phyloP scores from a whole-genome alignment of 495 filamentous ascomycete genomes.

The Acidiella bohemica region DNA sequence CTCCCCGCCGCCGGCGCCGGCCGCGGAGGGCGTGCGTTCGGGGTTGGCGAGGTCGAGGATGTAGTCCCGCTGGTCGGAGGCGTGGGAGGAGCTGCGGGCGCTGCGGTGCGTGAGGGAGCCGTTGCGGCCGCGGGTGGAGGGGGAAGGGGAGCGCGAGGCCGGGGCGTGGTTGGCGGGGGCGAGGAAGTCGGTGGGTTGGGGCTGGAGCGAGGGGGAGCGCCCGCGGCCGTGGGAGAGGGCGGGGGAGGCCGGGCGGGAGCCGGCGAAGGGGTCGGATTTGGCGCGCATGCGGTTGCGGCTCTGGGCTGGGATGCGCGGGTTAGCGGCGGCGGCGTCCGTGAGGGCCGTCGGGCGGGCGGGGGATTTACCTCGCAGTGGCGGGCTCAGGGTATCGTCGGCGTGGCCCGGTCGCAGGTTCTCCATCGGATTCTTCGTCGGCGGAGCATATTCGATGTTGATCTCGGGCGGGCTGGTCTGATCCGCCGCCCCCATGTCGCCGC shows the following conservation, averaged over 20 bases:
- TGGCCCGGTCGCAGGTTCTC: constrained; percentile 55
- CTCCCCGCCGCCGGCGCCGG: constrained; percentile 16
- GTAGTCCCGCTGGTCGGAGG: constrained; percentile 81
- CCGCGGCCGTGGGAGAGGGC: constrained; percentile 17
- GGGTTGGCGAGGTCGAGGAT: constrained; percentile 86
- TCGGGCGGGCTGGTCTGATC: constrained; percentile 71
- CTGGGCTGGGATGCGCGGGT: constrained; percentile 11
- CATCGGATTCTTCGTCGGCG: constrained; percentile 51
- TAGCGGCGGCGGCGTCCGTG: too few species aligned
- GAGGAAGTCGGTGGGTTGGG: constrained; percentile 34
- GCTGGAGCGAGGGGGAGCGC: constrained; percentile 25
- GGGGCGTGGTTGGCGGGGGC: constrained; percentile 43
- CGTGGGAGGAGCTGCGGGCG: constrained; percentile 72
- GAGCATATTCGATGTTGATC: constrained; percentile 88
- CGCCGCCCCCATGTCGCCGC: constrained; percentile 52
- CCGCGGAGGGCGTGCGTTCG: constrained; percentile 54
- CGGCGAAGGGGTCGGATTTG: constrained; percentile 30
- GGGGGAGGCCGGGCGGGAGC: constrained; percentile 12
- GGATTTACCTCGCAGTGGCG: constrained; percentile 66
- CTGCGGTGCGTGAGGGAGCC: constrained; percentile 6
- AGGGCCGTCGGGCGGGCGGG: too few species aligned
- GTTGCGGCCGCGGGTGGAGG: constrained; percentile 28
- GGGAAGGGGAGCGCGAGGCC: constrained; percentile 42
- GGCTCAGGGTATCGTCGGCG: constrained; percentile 59
- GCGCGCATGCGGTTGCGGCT: constrained; percentile 31